A percentile compares a stretch with the other conserved stretches of the same genome.
These are phyloP conservation scores for Saccharomycopsis microspora DNA, from an alignment of 805 yeast species.

Conservation along the genomic window DNA sequence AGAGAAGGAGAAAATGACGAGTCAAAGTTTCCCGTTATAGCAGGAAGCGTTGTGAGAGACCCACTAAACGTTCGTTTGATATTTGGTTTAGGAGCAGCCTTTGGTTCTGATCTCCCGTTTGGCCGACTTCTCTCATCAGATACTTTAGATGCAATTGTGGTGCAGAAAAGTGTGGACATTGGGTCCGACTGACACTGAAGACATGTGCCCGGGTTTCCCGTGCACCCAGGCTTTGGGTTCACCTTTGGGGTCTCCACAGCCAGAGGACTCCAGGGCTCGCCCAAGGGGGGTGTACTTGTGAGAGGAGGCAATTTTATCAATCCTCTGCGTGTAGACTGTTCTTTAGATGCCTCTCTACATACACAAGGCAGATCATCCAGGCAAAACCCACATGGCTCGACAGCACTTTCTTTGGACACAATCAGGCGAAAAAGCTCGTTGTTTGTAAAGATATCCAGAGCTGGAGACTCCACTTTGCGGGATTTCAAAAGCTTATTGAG, in stretches of 20 bases:
- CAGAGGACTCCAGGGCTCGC: too few relatives aligned
- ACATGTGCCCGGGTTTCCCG: constrained; percentile 86
- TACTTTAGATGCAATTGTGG: constrained; percentile 57
- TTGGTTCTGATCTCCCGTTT: not conserved
- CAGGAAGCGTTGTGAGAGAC: constrained; percentile 2
- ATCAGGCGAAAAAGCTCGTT: constrained; percentile 11
- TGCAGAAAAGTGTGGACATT: constrained; percentile 78
- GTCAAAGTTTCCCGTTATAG: not conserved
- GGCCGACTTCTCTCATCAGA: constrained; percentile 13
- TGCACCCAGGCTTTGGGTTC: constrained; percentile 35
- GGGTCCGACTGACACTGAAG: constrained; percentile 77
- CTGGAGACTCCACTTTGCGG: not conserved
- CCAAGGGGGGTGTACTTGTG: too few relatives aligned
- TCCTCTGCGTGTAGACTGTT: not conserved
- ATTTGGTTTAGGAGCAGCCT: not conserved
- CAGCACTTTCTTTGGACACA: constrained; percentile 4
- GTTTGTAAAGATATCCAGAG: constrained; percentile 6
- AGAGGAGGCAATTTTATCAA: not conserved
- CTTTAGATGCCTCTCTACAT: constrained; percentile 54
- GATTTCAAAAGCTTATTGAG: not conserved
- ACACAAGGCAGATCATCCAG: constrained; percentile 88
- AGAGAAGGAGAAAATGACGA: not conserved
- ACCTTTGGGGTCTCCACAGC: too few relatives aligned
- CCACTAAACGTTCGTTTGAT: not conserved
- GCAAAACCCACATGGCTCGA: constrained; percentile 86